Conservation (phyloP, 2,329 filamentous ascomycete species). For the Neocatenulostroma microsporum region DNA sequence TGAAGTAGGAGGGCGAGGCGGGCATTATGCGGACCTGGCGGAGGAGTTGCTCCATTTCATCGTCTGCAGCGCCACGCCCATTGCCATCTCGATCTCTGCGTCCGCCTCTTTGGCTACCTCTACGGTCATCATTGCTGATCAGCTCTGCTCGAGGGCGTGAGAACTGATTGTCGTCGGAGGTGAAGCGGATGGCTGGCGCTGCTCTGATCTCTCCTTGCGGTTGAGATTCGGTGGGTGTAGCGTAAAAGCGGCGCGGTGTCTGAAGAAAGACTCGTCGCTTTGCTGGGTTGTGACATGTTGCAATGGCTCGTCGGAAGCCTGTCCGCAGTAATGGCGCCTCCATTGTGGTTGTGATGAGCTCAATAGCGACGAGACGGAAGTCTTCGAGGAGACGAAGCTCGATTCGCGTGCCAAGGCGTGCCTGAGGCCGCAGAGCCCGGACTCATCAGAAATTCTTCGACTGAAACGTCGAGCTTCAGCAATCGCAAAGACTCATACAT, state of each 20-base stretch:
- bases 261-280: too few relatives aligned
- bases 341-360: slow-evolving; percentile 22
- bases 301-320: slow-evolving; percentile 24
- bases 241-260: slow-evolving; percentile 22
- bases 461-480: slow-evolving; percentile 1
- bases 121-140: slow-evolving; percentile 9
- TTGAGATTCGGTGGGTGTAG: slow-evolving; percentile 18
- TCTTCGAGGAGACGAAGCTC: too few relatives aligned
- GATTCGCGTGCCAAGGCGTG: slow-evolving; percentile 1
- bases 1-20: slow-evolving; percentile 89
- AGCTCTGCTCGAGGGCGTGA: slow-evolving; percentile 13
- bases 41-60: slow-evolving; percentile 24
- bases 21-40: slow-evolving; percentile 62
- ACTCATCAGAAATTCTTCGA: slow-evolving; percentile 3
- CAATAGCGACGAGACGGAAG: too few relatives aligned
- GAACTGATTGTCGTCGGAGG: slow-evolving; percentile 20
- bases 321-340: slow-evolving; percentile 24
- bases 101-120: too few relatives aligned
- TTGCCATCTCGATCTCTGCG: too few relatives aligned
- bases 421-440: too few relatives aligned
- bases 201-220: slow-evolving; percentile 19
- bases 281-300: slow-evolving; percentile 16
- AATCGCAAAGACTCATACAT: slow-evolving; percentile 3
- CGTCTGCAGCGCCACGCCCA: too few relatives aligned
- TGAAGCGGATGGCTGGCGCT: slow-evolving; percentile 24